Base-by-base conservation (phyloP, 495 filamentous ascomycete species). In the Pyronema domesticum region DNA sequence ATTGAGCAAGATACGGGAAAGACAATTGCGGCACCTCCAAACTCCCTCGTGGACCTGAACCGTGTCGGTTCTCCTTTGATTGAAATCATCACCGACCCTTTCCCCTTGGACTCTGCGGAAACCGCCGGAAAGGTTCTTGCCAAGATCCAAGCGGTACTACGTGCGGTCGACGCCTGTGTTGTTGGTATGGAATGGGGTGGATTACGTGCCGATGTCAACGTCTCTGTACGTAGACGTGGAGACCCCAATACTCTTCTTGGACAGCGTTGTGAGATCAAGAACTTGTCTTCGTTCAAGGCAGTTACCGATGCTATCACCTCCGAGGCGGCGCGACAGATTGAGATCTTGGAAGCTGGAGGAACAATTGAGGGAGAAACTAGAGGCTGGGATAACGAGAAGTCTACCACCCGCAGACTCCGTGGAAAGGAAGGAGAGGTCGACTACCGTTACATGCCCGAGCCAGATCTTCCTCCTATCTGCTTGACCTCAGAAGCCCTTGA, bases 1-100 rank as follows among this genome's bases (percentile, higher is more conserved):
- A 77, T 98, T 70, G 91, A 98, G 69, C 91, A 98, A 68, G 91
- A 98, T 67, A 98, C 91, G 7, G 91, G 87, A 45, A 96, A 95
- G 67, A 94, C 93, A 0, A 78, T 86, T 10, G 80, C 85, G 46
- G 63, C 79, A 78, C 6, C 80, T 76, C 3, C 77, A 74, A 0
- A 79, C 73, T n/a, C 79, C 85, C 77, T 93, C 56, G 71, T 99
- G 35, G 91, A 99, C 61, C 86, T 96, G 73, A 96, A 99, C 67
- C 81, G 91, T 15, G 88, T 89, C 1, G 87, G 85, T 5, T 75
- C 89, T 37, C 89, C 93, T 6, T 72, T 99, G 52, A 79, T 99
- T 45, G 91, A 99, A 70, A 86, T 99, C 54, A 96, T 99, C 60
- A 95, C 91, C 0, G 71, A 81, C 37, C 91, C 91, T 0, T 64